A percentile compares a stretch with the other conserved stretches of the same genome.
Evolutionary conservation across 306 rosid species (phyloP).

Genomic region (Vachellia pachyceras): DNA sequence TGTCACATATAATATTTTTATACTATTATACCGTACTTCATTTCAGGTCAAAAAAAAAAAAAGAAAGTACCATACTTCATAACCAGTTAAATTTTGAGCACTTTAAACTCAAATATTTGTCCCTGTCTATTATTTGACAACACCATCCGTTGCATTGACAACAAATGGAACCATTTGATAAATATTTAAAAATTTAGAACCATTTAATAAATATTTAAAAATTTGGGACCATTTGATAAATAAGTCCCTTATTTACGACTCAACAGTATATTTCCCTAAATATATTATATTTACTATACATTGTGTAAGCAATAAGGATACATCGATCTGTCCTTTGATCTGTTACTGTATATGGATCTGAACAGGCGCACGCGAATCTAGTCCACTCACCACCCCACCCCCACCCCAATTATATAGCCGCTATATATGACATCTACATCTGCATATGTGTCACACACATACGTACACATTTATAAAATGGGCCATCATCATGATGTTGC

Average conservation of each 20-base stretch:
- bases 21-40: too few relatives aligned
- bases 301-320: background rate
- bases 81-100: background rate
- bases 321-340: background rate
- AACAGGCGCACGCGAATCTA: conserved; percentile 43
- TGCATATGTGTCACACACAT: background rate
- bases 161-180: too few relatives aligned
- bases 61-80: background rate
- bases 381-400: conserved; percentile 4
- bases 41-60: too few relatives aligned
- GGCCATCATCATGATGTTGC: conserved; percentile 36
- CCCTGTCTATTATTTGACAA: background rate
- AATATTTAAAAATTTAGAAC: too few relatives aligned
- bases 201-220: too few relatives aligned
- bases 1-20: background rate
- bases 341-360: background rate
- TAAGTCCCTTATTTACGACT: too few relatives aligned
- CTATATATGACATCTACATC: background rate
- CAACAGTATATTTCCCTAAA: too few relatives aligned
- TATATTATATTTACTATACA: background rate
- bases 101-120: background rate
- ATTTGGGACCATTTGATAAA: too few relatives aligned
- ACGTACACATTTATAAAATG: conserved; percentile 34
- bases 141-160: too few relatives aligned
- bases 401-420: conserved; percentile 17